Percentiles rank a stretch among this genome's conserved stretches.
phyloP scores from a whole-genome alignment of 352 stramenopile species.

The Phytophthora parvispora region DNA sequence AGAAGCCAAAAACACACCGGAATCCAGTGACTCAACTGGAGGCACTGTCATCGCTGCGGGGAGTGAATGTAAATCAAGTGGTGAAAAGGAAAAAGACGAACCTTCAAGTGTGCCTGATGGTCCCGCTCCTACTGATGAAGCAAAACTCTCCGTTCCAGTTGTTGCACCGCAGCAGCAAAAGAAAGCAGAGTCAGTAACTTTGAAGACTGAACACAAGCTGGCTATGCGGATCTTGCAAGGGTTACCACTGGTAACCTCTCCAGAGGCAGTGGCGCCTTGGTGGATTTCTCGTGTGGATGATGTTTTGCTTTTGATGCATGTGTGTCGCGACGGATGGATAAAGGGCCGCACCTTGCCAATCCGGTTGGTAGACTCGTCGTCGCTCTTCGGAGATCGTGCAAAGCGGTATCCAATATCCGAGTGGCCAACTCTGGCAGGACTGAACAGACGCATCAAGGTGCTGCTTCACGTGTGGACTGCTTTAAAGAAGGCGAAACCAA shows the following conservation, averaged over 20 bases:
- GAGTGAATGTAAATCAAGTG: not conserved
- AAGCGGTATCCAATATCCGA: conserved; percentile 12
- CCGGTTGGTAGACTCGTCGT: conserved; percentile 47
- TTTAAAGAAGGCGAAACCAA: conserved; percentile 24
- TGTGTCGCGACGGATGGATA: conserved; percentile 82
- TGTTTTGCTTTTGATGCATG: conserved; percentile 71
- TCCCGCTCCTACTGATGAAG: not conserved
- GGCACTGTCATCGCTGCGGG: not conserved
- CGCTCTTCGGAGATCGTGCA: conserved; percentile 70
- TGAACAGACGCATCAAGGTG: conserved; percentile 68
- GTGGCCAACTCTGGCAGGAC: conserved; percentile 60
- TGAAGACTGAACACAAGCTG: conserved; percentile 35
- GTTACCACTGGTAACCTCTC: conserved; percentile 44
- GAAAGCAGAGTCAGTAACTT: conserved; percentile 1
- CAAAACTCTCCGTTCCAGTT: not conserved
- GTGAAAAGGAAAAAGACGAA: conserved; percentile 1
- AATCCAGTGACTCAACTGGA: not conserved
- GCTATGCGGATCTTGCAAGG: conserved; percentile 56
- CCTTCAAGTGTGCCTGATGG: not conserved
- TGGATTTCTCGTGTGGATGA: conserved; percentile 87
- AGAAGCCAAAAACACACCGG: conserved; percentile 3
- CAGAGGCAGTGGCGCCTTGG: conserved; percentile 64
- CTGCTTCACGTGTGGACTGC: conserved; percentile 63
- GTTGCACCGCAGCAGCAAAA: not conserved
- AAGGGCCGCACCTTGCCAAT: conserved; percentile 51